phyloP scores from a whole-genome alignment of 2,329 filamentous ascomycete species.

The Fusarium hainanense region DNA sequence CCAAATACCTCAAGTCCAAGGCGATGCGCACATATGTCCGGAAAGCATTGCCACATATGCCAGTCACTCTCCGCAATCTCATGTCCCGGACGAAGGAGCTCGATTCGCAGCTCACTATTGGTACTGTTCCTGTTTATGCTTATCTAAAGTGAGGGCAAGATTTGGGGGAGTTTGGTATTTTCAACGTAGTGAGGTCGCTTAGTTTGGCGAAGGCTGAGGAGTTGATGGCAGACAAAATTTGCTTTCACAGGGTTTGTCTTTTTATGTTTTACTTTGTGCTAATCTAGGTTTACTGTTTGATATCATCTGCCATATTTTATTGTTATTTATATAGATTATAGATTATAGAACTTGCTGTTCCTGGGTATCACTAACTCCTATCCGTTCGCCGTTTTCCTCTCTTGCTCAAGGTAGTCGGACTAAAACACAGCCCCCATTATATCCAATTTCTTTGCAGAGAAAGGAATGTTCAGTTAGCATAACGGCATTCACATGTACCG shows the following conservation, averaged over 20 bases:
- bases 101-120: constrained; percentile 11
- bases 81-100: constrained; percentile 22
- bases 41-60: constrained; percentile 20
- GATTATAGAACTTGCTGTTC: constrained; percentile 23
- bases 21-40: background rate
- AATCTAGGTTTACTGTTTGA: background rate
- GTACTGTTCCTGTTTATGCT: constrained; percentile 10
- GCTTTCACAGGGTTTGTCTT: background rate
- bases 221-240: constrained; percentile 6
- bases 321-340: constrained; percentile 21
- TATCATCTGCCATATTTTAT: background rate
- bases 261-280: background rate
- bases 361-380: constrained; percentile 40
- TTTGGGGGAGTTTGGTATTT: background rate
- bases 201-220: background rate
- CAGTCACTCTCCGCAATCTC: constrained; percentile 40
- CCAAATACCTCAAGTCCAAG: background rate
- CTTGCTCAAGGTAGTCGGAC: background rate
- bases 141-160: background rate
- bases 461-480: constrained; percentile 43
- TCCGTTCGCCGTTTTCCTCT: background rate
- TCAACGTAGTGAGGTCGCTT: background rate
- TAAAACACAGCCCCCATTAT: background rate
- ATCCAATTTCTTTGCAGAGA: background rate
- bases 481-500: constrained; percentile 54